Evolutionary conservation across 768 basidiomycete genomes (phyloP), one percentile per base, ranked within the genome.

Genomic region (Trichaptum fuscoviolaceum): DNA sequence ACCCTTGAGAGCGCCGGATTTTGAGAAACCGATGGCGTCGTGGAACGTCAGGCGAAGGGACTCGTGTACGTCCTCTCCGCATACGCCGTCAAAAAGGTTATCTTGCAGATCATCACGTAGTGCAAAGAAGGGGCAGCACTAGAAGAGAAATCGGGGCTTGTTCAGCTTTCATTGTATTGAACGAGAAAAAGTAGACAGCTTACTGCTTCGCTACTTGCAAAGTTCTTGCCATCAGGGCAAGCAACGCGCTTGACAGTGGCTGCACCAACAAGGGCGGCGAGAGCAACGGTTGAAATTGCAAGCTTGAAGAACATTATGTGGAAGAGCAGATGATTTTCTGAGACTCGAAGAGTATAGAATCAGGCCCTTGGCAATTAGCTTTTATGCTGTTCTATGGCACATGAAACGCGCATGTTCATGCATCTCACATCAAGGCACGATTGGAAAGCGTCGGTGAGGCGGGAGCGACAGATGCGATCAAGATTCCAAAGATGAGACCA

Each of bases 111-210:
- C 73, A 58, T 77, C 77, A 18, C 74, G 69, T 42, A 77, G 69
- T 26, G 75, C 68, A 69, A 74, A 77, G 57, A 74, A 72, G 1
- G 69, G 69, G 63, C 77, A 78, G 64, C 77, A 78, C 59, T 61
- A 24, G 59, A 61, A 12, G 25, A 30, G 8, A 15, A 4, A 18
- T 61, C 35, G n/a, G 6, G 62, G 20, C n/a, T 61, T 35, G 60
- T 17, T 26, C 60, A 61, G 26, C n/a, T 17, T 17, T 61, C 20
- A n/a, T 18, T 35, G 30, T 18, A 25, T 18, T 20, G 7, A 35
- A 12, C 15, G 42, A 52, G 12, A 20, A 52, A 52, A 52, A 52
- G 10, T 3, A 5, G 26, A 35, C n/a, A 15, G 18, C 6, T 17
- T 36, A 23, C 7, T 2, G 60, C 60, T 26, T 26, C 60, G n/a